These are phyloP conservation scores for Termitomyces sp. DNA, from an alignment of 1,284 basidiomycete genomes.

Conservation along the genomic window DNA sequence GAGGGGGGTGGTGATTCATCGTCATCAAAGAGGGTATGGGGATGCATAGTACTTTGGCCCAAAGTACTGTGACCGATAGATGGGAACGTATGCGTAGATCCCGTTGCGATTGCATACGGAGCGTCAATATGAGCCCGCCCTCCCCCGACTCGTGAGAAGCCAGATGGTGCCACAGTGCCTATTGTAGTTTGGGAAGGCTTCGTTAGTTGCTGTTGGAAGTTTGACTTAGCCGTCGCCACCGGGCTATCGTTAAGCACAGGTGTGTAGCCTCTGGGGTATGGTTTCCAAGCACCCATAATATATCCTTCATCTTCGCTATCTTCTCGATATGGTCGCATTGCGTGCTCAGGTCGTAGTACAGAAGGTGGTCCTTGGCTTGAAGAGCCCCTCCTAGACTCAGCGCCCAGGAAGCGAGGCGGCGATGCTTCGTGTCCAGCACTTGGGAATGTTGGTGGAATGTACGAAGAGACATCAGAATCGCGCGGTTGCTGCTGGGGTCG, in stretches of 20 bases:
- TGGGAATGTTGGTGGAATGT: slow-evolving; percentile 27
- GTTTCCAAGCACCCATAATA: slow-evolving; percentile 84
- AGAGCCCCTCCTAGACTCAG: slow-evolving; percentile 41
- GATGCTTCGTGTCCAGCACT: slow-evolving; percentile 19
- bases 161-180: slow-evolving; percentile 36
- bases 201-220: slow-evolving; percentile 19
- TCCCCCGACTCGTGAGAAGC: slow-evolving; percentile 75
- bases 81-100: slow-evolving; percentile 60
- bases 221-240: slow-evolving; percentile 20
- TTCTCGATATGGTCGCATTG: slow-evolving; percentile 68
- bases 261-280: slow-evolving; percentile 54
- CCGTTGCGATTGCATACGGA: slow-evolving; percentile 66
- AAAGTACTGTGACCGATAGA: slow-evolving; percentile 46
- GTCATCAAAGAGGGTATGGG: slow-evolving; percentile 24
- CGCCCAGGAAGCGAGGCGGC: slow-evolving; percentile 33
- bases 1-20: slow-evolving; percentile 50
- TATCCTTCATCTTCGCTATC: slow-evolving; percentile 77
- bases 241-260: slow-evolving; percentile 34
- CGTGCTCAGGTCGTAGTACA: slow-evolving; percentile 73
- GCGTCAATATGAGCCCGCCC: slow-evolving; percentile 73
- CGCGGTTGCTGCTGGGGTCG: slow-evolving; percentile 18
- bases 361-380: slow-evolving; percentile 61
- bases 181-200: slow-evolving; percentile 18
- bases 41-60: slow-evolving; percentile 24
- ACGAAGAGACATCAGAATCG: slow-evolving; percentile 40